Evolutionary conservation across 2,329 filamentous ascomycete genomes (phyloP), one percentile per base, ranked within the genome.

Genomic region (Sarocladiaceae sp.): DNA sequence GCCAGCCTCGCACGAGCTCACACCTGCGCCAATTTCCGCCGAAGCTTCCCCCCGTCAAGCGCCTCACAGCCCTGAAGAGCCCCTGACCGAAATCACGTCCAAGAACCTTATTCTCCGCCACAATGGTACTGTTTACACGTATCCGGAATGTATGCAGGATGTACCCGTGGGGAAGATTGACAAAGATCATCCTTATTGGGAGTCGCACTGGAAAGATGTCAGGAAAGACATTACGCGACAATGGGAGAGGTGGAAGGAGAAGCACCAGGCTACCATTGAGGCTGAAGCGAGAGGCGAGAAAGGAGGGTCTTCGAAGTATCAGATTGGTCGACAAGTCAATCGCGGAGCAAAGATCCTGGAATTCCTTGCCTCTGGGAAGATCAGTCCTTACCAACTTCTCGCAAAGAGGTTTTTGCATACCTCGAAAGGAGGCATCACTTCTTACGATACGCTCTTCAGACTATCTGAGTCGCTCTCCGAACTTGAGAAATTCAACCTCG

Each of bases 401-500:
- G 71, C 65, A 28, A 82, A 82, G 62, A 67, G 70, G 18, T 79
- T 72, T 58, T 75, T 80, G 52, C 61, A 66, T 33, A 63, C 65
- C 0, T 64, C 66, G 8, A 71, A 70, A 52, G 67, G 68, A 2
- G 68, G 66, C 37, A 71, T 72, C 33, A 73, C 67, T 13, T 76
- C 76, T 35, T 83, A 83, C 57, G 79, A 83, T 56, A 82, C 78
- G 0, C 64, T 83, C 3, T 82, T 78, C 58, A 75, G 80, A 2
- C 64, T 83, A 31, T 76, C 74, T 33, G 76, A 80, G 47, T 74
- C 79, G 0, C 68, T 82, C 25, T 71, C 74, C 3, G 78, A 82
- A 60, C 66, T 83, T 40, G 71, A 69, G 52, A 79, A 76, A 58
- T 81, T 80, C 52, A 70, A 73, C 26, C 69, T 82, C 4, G 75